These are phyloP conservation scores for Trapa incisa DNA, from an alignment of 345 rosid species.

Conservation along the genomic window DNA sequence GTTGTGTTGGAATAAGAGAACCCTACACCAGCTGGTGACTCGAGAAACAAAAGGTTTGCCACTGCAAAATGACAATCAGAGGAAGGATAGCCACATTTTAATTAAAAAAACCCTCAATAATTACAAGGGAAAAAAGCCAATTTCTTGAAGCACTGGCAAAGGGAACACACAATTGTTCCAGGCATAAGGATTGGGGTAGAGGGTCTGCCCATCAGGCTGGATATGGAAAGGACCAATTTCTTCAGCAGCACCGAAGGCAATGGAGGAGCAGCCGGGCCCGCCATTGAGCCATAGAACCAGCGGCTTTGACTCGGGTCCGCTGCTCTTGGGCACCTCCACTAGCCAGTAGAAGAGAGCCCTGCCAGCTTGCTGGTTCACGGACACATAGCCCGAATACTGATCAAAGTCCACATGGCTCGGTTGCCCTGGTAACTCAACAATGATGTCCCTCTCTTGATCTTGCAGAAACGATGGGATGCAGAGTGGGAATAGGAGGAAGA, in stretches of 20 bases:
- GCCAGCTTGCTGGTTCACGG: conserved; percentile 71
- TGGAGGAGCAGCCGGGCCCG: conserved; percentile 91
- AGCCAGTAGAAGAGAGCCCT: conserved; percentile 90
- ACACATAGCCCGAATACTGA: conserved; percentile 79
- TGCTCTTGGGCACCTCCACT: conserved; percentile 53
- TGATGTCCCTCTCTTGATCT: conserved; percentile 50
- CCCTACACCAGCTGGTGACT: conserved; percentile 97
- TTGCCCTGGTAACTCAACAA: conserved; percentile 61
- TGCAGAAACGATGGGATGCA: conserved; percentile 10
- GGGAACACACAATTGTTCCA: conserved; percentile 55
- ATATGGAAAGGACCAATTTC: conserved; percentile 93
- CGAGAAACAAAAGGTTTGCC: conserved; percentile 85
- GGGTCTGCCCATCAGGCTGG: conserved; percentile 60
- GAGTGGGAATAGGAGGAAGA: background rate
- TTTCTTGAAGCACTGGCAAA: background rate
- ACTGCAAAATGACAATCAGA: conserved; percentile 25
- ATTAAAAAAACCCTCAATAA: background rate
- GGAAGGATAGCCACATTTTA: background rate
- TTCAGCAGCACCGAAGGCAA: conserved; percentile 77
- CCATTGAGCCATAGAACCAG: conserved; percentile 90
- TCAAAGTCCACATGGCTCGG: conserved; percentile 53
- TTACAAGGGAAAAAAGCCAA: background rate
- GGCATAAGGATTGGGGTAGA: conserved; percentile 60
- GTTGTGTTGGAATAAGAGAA: conserved; percentile 78
- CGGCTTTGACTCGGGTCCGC: conserved; percentile 53